Evolutionary conservation across 345 rosid species (phyloP), one percentile per base, ranked within the genome.

Genomic region (Camelina neglecta): DNA sequence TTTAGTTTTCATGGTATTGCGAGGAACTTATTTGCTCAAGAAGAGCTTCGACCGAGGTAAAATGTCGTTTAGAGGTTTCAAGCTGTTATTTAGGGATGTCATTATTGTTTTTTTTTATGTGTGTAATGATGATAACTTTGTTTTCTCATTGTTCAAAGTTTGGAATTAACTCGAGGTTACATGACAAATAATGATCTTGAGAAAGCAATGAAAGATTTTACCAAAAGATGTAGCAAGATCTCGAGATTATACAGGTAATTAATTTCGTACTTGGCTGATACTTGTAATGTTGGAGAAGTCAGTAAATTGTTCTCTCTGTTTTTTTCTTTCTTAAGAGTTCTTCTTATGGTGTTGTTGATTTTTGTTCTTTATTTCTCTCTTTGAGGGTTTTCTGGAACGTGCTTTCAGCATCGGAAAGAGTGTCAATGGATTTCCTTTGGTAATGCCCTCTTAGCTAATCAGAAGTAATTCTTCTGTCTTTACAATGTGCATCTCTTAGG

Each of bases 361-460:
- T 84, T 61, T 67, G 84, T 76, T 54, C 67, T 77, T 80, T 67
- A 74, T 87, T 86, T 87, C 81, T 92, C 95, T 88, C 91, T 82
- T 88, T 78, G 97, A 90, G 96, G 93, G 96, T 80, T 61, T 82
- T 77, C 76, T 83, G 79, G 79, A 81, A 79, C 81, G 75, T 76
- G 57, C 78, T 35, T 78, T 89, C 92, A 95, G 99, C 84, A 87
- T 95, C 57, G 99, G 99, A 26, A 80, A 86, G 80, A 95, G 99
- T 86, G 93, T 90, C 60, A 81, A 81, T 81, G 97, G 97, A 78
- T 84, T 95, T 77, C 92, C 96, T 31, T 82, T 95, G 97, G 99
- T 95, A 95, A 83, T 75, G 18, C 31, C 42, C 74, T 67, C 44
- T 44, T 33, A 33, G 58, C 70, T 69, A 53, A 26, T 62, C 58